Evolutionary conservation across 768 basidiomycete genomes (phyloP).

Genomic region (Mycena indigotica): DNA sequence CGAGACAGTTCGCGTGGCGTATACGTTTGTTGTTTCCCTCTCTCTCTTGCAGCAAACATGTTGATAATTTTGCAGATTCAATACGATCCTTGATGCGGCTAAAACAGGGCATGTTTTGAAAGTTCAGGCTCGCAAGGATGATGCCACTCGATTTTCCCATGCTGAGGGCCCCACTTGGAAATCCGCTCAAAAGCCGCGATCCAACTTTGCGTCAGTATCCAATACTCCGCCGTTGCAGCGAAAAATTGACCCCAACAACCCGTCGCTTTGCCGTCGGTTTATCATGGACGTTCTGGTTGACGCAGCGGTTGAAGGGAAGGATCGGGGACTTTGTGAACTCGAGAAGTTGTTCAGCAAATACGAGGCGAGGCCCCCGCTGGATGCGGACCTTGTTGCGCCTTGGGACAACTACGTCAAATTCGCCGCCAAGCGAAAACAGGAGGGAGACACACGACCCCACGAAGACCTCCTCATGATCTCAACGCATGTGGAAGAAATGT

Average conservation of each 20-base stretch:
- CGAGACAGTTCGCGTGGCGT: slow-evolving; percentile 55
- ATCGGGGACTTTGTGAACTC: slow-evolving; percentile 18
- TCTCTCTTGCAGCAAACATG: no score
- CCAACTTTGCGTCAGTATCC: not conserved
- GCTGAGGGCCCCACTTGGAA: slow-evolving; percentile 28
- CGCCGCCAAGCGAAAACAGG: slow-evolving; percentile 21
- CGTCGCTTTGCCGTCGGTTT: slow-evolving; percentile 23
- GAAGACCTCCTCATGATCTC: slow-evolving; percentile 40
- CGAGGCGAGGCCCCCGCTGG: slow-evolving; percentile 6
- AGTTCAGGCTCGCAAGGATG: slow-evolving; percentile 31
- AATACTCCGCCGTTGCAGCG: slow-evolving; percentile 21
- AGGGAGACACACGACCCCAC: slow-evolving; percentile 23
- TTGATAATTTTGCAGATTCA: slow-evolving; percentile 40
- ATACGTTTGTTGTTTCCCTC: no score
- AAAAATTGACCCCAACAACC: slow-evolving; percentile 7
- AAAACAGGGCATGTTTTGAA: slow-evolving; percentile 60
- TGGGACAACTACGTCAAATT: slow-evolving; percentile 37
- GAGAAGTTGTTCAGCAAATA: slow-evolving; percentile 26
- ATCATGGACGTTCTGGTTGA: slow-evolving; percentile 33
- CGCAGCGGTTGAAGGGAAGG: slow-evolving; percentile 17
- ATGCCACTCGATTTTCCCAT: slow-evolving; percentile 28
- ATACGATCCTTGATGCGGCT: slow-evolving; percentile 57
- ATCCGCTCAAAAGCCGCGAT: slow-evolving; percentile 4
- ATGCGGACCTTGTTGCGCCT: slow-evolving; percentile 35
- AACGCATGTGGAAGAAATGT: slow-evolving; percentile 42